phyloP scores from a whole-genome alignment of 2,329 filamentous ascomycete species.

The Massarina eburnea region DNA sequence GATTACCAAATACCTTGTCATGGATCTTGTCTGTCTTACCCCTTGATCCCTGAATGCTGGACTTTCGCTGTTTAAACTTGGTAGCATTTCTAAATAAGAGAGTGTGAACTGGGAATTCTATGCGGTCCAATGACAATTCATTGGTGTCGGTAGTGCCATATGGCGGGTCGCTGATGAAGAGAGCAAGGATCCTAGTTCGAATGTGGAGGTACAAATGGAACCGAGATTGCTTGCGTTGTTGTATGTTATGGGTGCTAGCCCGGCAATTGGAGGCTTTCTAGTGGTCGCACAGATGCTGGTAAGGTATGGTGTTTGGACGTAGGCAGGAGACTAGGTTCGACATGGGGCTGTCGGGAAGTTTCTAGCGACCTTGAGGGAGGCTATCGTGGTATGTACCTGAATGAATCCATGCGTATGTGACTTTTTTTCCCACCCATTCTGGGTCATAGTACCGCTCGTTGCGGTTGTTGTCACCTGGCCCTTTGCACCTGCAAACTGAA shows the following conservation, averaged over 20 bases:
- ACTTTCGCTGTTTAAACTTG: conserved; percentile 24
- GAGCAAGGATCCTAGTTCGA: conserved; percentile 11
- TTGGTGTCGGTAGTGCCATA: conserved; percentile 12
- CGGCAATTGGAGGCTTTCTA: conserved; percentile 28
- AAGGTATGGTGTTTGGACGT: conserved; percentile 24
- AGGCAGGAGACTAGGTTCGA: conserved; percentile 16
- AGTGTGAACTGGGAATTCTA: conserved; percentile 21
- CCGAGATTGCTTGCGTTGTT: conserved; percentile 1
- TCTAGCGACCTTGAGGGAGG: too few relatives aligned
- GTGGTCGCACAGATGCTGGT: conserved; percentile 32
- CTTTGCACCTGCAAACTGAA: background rate
- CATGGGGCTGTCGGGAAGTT: too few relatives aligned
- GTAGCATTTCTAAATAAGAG: conserved; percentile 18
- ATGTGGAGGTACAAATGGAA: conserved; percentile 1
- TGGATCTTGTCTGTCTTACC: conserved; percentile 12
- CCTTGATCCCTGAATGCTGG: conserved; percentile 25
- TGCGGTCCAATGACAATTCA: conserved; percentile 25
- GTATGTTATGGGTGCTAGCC: conserved; percentile 11
- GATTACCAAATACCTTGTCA: conserved; percentile 6
- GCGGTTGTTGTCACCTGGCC: too few relatives aligned
- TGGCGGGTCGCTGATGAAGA: conserved; percentile 19
- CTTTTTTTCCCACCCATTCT: too few relatives aligned
- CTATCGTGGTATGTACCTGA: too few relatives aligned
- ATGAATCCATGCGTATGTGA: too few relatives aligned
- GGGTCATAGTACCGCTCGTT: too few relatives aligned